Evolutionary conservation across 225 moss, liverwort and hornwort species (phyloP), one percentile per base, ranked within the genome.

Genomic region (Bryoerythrophyllum caledonicum): DNA sequence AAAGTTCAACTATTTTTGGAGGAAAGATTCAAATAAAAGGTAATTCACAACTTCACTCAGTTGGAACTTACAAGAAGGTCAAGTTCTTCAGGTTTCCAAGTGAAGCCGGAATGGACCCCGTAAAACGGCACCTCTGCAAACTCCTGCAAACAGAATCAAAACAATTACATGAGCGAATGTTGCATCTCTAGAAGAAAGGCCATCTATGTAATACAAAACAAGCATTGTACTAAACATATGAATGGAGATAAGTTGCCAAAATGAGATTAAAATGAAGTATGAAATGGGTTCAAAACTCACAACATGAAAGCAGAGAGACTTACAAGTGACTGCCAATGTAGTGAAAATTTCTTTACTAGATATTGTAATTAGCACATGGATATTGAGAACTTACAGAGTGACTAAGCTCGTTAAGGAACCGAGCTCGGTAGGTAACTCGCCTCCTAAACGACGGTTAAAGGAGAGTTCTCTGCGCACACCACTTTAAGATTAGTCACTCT

Each of bases 391-490:
- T 83, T 83, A 88, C 88, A 88, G 28, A 27, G 4, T 1, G 26
- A 0, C 1, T 21, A 88, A 80, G 24, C 1, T 4, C 13, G 60
- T 61, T 54, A 88, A 79, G 8, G 65, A 60, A 40, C 85, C 76
- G 15, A 88, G 58, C 32, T 79, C 76, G 9, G 16, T 10, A 37
- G 88, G 88, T 30, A 88, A 60, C 35, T 7, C 5, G 73, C 85
- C 85, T 61, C 15, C 49, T 72, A 88, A 63, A 30, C 0, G 43
- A 15, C 38, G 25, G 71, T 88, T 88, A 38, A 85, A 81, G 24
- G 88, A 85, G 19, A 88, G 76, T 19, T 88, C 88, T 69, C 88
- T 88, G 76, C 63, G 74, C 51, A 73, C 38, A 35, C 48, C 67
- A 61, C 17, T 6, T 49, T 49, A 6, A 41, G 21, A 51, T 23